A percentile compares a stretch with the other conserved stretches of the same genome.
Evolutionary conservation across 306 rosid genomes (phyloP).

Genomic region (Phaseolus lunatus): DNA sequence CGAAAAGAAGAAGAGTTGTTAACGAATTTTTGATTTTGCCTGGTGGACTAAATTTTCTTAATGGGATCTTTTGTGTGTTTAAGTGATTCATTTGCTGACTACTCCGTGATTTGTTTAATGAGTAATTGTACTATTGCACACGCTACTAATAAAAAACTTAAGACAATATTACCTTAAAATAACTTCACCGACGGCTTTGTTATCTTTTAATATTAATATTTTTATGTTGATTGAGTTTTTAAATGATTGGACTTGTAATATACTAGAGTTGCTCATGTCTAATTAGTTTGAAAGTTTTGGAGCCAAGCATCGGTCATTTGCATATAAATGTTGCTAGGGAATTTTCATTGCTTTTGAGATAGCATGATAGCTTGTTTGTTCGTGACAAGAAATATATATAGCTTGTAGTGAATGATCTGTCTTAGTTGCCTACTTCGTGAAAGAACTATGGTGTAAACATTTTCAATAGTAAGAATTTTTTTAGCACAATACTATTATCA

Average conservation of each 20-base stretch:
- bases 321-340: not conserved
- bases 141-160: not conserved
- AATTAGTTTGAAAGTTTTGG: not conserved
- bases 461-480: not conserved
- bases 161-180: not conserved
- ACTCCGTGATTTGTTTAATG: too few relatives aligned
- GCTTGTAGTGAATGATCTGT: constrained; percentile 21
- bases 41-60: constrained; percentile 4
- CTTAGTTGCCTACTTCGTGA: constrained; percentile 6
- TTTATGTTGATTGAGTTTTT: not conserved
- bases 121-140: not conserved
- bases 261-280: not conserved
- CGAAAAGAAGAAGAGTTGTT: not conserved
- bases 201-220: not conserved
- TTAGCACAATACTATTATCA: not conserved
- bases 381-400: not conserved
- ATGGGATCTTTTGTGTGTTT: not conserved
- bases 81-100: constrained; percentile 1
- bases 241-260: not conserved
- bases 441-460: constrained; percentile 10
- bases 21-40: not conserved
- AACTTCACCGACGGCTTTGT: not conserved
- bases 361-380: constrained; percentile 9
- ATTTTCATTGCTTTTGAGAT: not conserved
- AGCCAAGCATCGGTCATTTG: not conserved